A percentile compares a stretch with the other conserved stretches of the same genome.
phyloP scores from a whole-genome alignment of 768 basidiomycete genomes.

The Crepidotus variabilis region DNA sequence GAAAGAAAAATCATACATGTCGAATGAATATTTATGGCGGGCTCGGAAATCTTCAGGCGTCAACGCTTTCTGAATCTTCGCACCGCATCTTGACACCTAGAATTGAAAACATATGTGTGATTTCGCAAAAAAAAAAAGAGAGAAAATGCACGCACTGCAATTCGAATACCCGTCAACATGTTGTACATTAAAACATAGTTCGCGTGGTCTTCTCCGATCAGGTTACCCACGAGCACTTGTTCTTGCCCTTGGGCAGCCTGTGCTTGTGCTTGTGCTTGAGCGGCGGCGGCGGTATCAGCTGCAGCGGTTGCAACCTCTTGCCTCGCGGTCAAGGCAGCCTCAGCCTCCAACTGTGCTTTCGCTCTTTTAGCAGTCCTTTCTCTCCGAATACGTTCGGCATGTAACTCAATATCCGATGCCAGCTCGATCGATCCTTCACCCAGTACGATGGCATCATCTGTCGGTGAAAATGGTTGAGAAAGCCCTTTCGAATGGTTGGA shows the following conservation, averaged over 20 bases:
- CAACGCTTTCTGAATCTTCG: slow-evolving; percentile 84
- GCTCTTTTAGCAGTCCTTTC: slow-evolving; percentile 74
- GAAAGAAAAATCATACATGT: slow-evolving; percentile 61
- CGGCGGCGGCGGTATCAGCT: neutral
- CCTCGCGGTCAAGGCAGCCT: slow-evolving; percentile 46
- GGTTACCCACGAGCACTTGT: slow-evolving; percentile 81
- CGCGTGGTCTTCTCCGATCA: slow-evolving; percentile 97
- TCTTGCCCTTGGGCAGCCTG: slow-evolving; percentile 34
- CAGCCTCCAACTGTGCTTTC: slow-evolving; percentile 60
- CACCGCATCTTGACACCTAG: slow-evolving; percentile 93
- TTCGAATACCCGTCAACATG: slow-evolving; percentile 98
- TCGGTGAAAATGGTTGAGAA: slow-evolving; percentile 28
- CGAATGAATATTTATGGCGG: slow-evolving; percentile 93
- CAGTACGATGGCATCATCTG: slow-evolving; percentile 29
- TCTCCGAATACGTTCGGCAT: slow-evolving; percentile 81
- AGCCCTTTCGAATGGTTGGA: slow-evolving; percentile 17
- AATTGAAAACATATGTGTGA: neutral
- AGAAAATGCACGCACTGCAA: slow-evolving; percentile 58
- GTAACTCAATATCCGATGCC: slow-evolving; percentile 79
- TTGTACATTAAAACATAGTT: slow-evolving; percentile 99
- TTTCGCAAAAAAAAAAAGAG: no score
- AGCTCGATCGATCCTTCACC: slow-evolving; percentile 39
- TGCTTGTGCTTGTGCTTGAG: slow-evolving; percentile 5
- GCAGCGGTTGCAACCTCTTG: neutral
- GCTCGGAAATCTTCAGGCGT: slow-evolving; percentile 85